A percentile compares a stretch with the other conserved stretches of the same genome.
Evolutionary conservation across 306 rosid genomes (phyloP).

Genomic region (Macrotyloma uniflorum): DNA sequence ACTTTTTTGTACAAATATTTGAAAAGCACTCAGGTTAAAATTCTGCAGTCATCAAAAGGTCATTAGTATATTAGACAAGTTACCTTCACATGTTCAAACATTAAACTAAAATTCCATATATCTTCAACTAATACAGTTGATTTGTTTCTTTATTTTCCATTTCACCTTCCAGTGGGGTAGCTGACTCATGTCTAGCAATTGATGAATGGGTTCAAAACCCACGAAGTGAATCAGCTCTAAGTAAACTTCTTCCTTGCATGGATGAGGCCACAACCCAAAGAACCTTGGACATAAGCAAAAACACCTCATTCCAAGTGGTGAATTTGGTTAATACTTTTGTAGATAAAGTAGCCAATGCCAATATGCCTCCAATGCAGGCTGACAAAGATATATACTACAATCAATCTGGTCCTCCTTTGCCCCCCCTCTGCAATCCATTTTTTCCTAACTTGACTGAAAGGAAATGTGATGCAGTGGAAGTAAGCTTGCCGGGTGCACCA

Average conservation of each 20-base stretch:
- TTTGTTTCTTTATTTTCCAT: background rate
- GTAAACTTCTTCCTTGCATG: conserved; percentile 48
- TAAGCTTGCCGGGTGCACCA: conserved; percentile 37
- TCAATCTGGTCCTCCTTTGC: conserved; percentile 59
- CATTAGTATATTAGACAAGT: background rate
- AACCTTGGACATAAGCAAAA: conserved; percentile 17
- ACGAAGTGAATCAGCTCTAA: conserved; percentile 33
- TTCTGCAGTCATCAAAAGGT: background rate
- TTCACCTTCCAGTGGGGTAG: conserved; percentile 41
- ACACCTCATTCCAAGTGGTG: conserved; percentile 47
- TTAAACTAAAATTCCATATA: background rate
- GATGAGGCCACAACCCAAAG: conserved; percentile 35
- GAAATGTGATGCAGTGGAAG: conserved; percentile 41
- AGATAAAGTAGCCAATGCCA: conserved; percentile 46
- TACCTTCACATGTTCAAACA: background rate
- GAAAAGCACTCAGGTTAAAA: background rate
- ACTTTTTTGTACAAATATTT: background rate
- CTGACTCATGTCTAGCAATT: conserved; percentile 62
- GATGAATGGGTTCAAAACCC: conserved; percentile 63
- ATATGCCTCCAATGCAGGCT: conserved; percentile 39
- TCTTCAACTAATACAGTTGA: background rate
- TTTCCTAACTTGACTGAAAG: conserved; percentile 40
- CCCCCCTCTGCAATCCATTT: conserved; percentile 56
- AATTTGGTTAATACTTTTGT: conserved; percentile 52
- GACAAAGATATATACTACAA: conserved; percentile 50